These are phyloP conservation scores for Candida broadrunensis DNA, from an alignment of 805 yeast species.

Conservation along the genomic window DNA sequence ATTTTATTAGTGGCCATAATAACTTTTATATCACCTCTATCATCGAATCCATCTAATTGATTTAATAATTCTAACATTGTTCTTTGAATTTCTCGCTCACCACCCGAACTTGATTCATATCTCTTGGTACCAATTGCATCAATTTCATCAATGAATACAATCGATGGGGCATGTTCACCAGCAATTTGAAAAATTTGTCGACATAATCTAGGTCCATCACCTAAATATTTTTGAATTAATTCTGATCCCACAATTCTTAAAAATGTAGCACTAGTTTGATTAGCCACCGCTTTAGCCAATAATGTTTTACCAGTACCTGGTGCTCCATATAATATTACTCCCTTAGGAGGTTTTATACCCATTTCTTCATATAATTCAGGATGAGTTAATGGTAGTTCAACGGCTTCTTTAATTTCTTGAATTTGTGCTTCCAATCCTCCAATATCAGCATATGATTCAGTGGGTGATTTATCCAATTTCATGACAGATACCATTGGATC, in stretches of 20 bases:
- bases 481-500: constrained; percentile 97
- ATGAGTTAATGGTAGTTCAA: constrained; percentile 91
- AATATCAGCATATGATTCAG: constrained; percentile 93
- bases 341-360: constrained; percentile 99
- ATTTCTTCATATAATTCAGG: constrained; percentile 96
- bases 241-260: constrained; percentile 96
- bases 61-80: constrained; percentile 95
- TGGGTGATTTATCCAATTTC: constrained; percentile 97
- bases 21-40: constrained; percentile 94
- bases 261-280: constrained; percentile 95
- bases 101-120: constrained; percentile 95
- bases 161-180: constrained; percentile 96
- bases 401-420: constrained; percentile 97
- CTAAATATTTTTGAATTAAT: constrained; percentile 92
- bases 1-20: constrained; percentile 98
- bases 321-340: constrained; percentile 94
- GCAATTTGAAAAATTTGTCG: constrained; percentile 96
- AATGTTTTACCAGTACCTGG: constrained; percentile 98
- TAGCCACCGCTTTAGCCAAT: constrained; percentile 96
- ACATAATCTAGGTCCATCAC: constrained; percentile 95
- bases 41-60: constrained; percentile 96
- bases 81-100: constrained; percentile 96
- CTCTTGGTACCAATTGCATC: constrained; percentile 99
- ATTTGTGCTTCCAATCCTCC: constrained; percentile 96
- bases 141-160: constrained; percentile 96